Percentiles rank a stretch among this genome's conserved stretches.
Conservation (phyloP, 2,329 filamentous ascomycete species). For the Penicillium sp. region DNA sequence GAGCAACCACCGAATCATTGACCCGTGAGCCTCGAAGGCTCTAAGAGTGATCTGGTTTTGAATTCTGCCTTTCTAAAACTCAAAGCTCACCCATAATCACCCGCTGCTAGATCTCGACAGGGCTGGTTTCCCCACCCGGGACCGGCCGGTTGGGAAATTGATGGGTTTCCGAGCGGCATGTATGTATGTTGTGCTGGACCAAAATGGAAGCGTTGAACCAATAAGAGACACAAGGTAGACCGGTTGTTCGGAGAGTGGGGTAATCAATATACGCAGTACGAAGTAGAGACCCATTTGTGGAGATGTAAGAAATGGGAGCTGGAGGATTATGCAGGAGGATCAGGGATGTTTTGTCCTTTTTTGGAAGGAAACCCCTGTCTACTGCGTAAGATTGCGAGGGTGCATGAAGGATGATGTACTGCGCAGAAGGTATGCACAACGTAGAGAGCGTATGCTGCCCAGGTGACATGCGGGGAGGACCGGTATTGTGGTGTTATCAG, state of each 20-base stretch:
- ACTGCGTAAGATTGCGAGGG: background rate
- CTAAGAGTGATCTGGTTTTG: background rate
- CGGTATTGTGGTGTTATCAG: slow-evolving; percentile 3
- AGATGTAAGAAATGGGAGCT: too few species aligned
- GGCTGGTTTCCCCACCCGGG: slow-evolving; percentile 3
- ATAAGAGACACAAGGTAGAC: slow-evolving; percentile 1
- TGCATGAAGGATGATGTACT: too few species aligned
- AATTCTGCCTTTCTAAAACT: slow-evolving; percentile 1
- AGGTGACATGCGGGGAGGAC: background rate
- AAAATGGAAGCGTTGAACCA: background rate
- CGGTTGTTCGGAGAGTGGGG: slow-evolving; percentile 15
- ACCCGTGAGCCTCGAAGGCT: background rate
- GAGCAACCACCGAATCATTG: background rate
- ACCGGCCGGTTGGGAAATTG: slow-evolving; percentile 4
- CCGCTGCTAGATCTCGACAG: slow-evolving; percentile 7
- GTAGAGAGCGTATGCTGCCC: background rate
- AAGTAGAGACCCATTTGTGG: background rate
- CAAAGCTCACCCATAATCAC: background rate
- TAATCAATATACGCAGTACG: background rate
- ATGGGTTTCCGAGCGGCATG: background rate
- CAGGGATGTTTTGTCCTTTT: background rate
- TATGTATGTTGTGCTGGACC: background rate
- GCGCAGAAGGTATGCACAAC: too few species aligned
- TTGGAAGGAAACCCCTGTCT: background rate
- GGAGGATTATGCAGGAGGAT: too few species aligned